Evolutionary conservation across 2,329 filamentous ascomycete species (phyloP), one percentile per base, ranked within the genome.

Genomic region (Coniochaeta sp.): DNA sequence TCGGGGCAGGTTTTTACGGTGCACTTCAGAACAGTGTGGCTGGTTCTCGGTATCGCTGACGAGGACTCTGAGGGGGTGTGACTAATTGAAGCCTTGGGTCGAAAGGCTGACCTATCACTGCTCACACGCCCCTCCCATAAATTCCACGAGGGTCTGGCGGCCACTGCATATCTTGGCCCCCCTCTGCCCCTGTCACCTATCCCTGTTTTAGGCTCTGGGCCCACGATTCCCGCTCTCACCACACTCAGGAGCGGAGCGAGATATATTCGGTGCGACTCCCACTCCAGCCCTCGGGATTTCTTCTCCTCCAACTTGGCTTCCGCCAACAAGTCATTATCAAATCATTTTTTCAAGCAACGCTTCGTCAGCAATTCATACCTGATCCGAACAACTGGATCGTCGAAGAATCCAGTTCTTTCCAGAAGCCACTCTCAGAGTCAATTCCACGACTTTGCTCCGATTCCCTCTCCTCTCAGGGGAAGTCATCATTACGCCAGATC

Each of bases 401-500:
- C 62, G 71, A 72, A 69, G 63, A 59, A 68, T 76, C 76, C 73
- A 74, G 75, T 66, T 59, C 38, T 44, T 74, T 75, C 74, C 66
- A 73, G 68, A 71, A 70, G 56, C 52, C 65, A 67, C 68, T 67
- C 65, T 71, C 71, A 72, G 66, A 67, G 71, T 72, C 74, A 68
- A 68, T 55, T 50, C 34, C 64, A 44, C 69, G 73, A 68, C 74
- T 74, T 76, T 74, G 75, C 70, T 74, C 68, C 68, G 68, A 67
- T 70, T 68, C 67, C n/a, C n/a, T n/a, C 62, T 66, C 65, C 65
- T 63, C 54, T 65, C 52, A 61, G 61, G 73, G 71, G 72, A 74
- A 74, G 71, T 72, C 68, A 73, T 73, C 72, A 69, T 66, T 68
- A 69, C 67, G 71, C 69, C 68, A 67, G 70, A 74, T 74, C 73